phyloP scores from a whole-genome alignment of 352 stramenopile genomes.

The Phytophthora crassamura region DNA sequence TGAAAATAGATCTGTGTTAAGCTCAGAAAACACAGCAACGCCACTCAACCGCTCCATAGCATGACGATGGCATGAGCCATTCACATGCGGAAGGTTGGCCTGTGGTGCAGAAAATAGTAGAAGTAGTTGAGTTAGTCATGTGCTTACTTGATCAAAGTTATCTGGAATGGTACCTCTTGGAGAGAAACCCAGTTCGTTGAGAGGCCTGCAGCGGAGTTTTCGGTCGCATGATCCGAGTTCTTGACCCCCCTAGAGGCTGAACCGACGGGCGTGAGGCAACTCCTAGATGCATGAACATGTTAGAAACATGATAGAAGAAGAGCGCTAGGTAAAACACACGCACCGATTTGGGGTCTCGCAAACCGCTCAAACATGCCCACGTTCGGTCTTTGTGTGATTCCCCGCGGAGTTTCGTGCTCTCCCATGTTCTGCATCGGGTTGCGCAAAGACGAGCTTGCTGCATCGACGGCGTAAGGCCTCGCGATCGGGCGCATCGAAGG shows the following conservation, averaged over 20 bases:
- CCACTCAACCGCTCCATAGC: background rate
- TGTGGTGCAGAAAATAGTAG: conserved; percentile 7
- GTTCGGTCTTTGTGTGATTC: conserved; percentile 58
- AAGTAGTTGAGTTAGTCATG: background rate
- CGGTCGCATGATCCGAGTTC: conserved; percentile 65
- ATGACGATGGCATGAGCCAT: background rate
- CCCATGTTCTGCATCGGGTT: conserved; percentile 39
- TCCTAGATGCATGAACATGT: conserved; percentile 14
- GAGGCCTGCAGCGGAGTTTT: conserved; percentile 77
- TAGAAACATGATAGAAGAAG: conserved; percentile 8
- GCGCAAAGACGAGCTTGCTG: conserved; percentile 31
- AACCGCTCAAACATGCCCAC: conserved; percentile 73
- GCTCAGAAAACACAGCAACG: conserved; percentile 1
- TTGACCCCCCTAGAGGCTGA: conserved; percentile 48
- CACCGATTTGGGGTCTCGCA: conserved; percentile 65
- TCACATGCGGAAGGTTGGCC: conserved; percentile 49
- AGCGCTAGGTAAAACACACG: background rate
- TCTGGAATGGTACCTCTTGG: conserved; percentile 53
- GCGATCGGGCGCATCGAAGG: conserved; percentile 48
- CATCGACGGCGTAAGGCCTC: conserved; percentile 33
- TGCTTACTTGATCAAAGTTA: background rate
- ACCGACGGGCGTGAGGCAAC: conserved; percentile 37
- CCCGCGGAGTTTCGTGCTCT: conserved; percentile 52
- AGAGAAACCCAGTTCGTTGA: conserved; percentile 65
- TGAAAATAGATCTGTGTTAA: conserved; percentile 27